phyloP scores from a whole-genome alignment of 768 basidiomycete genomes.

The Trametes meyenii region DNA sequence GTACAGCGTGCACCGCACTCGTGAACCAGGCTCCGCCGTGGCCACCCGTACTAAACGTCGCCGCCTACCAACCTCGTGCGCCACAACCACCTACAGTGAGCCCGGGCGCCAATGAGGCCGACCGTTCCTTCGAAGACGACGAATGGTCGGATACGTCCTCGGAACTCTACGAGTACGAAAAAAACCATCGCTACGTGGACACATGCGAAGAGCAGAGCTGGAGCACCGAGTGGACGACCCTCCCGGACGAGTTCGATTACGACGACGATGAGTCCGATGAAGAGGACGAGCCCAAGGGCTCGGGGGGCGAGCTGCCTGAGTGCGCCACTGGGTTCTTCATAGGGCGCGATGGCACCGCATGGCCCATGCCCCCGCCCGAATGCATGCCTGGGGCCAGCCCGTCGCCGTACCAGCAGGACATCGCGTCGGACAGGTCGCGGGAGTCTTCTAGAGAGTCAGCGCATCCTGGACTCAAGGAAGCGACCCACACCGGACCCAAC shows the following conservation, averaged over 20 bases:
- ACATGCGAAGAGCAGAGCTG: not conserved
- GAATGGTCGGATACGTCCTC: not conserved
- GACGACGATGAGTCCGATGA: not conserved
- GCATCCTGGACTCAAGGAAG: no score
- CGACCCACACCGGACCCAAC: no score
- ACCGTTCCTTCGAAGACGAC: not conserved
- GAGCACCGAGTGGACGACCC: not conserved
- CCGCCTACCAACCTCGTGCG: not conserved
- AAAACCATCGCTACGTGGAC: not conserved
- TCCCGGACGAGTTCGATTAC: not conserved
- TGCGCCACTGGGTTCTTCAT: conserved; percentile 6
- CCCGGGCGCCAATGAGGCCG: not conserved
- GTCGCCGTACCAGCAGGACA: not conserved
- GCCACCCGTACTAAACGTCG: conserved; percentile 5
- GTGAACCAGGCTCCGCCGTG: conserved; percentile 11
- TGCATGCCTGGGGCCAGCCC: not conserved
- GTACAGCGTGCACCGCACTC: not conserved
- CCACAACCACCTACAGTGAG: not conserved
- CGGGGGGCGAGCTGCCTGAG: not conserved
- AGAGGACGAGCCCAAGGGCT: no score
- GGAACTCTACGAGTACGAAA: not conserved
- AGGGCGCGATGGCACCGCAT: conserved; percentile 2
- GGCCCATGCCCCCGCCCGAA: conserved; percentile 6
- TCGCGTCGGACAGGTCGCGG: not conserved
- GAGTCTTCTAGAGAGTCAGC: no score